Percentiles rank a stretch among this genome's conserved stretches.
Evolutionary conservation across 2,329 filamentous ascomycete species (phyloP).

Genomic region (Fusarium lateritium): DNA sequence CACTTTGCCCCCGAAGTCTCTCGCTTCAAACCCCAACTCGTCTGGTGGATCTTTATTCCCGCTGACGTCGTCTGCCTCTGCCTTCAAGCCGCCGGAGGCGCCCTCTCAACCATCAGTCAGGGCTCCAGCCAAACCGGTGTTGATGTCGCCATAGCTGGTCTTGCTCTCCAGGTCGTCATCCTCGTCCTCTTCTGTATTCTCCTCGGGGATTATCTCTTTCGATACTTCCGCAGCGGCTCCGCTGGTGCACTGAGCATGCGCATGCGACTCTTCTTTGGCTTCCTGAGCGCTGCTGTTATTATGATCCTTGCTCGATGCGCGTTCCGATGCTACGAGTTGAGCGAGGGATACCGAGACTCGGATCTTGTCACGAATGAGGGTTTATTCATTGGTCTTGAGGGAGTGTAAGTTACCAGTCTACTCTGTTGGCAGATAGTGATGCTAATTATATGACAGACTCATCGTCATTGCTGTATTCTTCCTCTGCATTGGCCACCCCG

Average conservation of each 20-base stretch:
- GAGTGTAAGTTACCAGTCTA: constrained; percentile 54
- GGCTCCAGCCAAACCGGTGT: constrained; percentile 61
- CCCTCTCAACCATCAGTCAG: constrained; percentile 60
- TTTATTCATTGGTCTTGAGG: constrained; percentile 69
- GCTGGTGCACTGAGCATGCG: constrained; percentile 37
- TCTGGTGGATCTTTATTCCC: constrained; percentile 65
- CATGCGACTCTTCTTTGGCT: constrained; percentile 64
- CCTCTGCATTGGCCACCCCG: constrained; percentile 58
- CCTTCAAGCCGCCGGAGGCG: constrained; percentile 70
- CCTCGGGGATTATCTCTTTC: constrained; percentile 64
- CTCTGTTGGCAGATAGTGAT: rapidly evolving
- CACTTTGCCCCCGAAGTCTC: constrained; percentile 57
- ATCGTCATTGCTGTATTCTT: constrained; percentile 55
- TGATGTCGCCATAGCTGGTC: constrained; percentile 62
- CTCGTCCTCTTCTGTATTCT: constrained; percentile 66
- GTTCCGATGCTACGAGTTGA: constrained; percentile 76
- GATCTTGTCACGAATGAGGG: constrained; percentile 66
- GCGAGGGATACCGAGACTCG: constrained; percentile 70
- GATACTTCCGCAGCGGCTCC: constrained; percentile 52
- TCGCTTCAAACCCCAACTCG: constrained; percentile 57
- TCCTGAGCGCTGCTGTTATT: constrained; percentile 67
- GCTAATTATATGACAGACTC: constrained; percentile 47
- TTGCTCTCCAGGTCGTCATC: constrained; percentile 71
- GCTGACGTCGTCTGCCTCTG: constrained; percentile 69
- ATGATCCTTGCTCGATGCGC: constrained; percentile 73